A percentile compares a stretch with the other conserved stretches of the same genome.
Conservation (phyloP, 768 basidiomycete species). For the Termitomyces sp. region DNA sequence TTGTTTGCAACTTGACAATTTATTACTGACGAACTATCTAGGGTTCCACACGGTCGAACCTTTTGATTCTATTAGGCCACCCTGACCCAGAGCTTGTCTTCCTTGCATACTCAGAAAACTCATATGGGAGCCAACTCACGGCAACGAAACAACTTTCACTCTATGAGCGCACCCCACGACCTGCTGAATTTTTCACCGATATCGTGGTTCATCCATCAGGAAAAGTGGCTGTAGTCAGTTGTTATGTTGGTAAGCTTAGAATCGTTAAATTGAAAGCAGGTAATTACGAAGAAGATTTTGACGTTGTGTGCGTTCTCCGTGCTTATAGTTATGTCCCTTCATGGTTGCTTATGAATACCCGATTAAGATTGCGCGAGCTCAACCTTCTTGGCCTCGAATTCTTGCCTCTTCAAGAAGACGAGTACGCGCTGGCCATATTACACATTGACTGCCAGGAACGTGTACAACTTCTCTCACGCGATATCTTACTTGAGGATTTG, state of each 20-base stretch:
- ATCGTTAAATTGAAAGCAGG: slow-evolving; percentile 55
- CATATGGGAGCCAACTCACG: slow-evolving; percentile 28
- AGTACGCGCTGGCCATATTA: slow-evolving; percentile 59
- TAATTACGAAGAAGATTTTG: slow-evolving; percentile 49
- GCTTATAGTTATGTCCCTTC: not conserved
- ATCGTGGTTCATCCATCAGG: slow-evolving; percentile 64
- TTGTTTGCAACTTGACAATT: slow-evolving; percentile 4
- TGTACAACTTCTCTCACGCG: slow-evolving; percentile 60
- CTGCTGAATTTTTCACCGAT: slow-evolving; percentile 69
- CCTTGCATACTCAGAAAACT: slow-evolving; percentile 43
- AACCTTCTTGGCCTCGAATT: slow-evolving; percentile 68
- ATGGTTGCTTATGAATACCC: not conserved
- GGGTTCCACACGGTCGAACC: slow-evolving; percentile 38
- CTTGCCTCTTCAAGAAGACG: slow-evolving; percentile 38
- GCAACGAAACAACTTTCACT: slow-evolving; percentile 45
- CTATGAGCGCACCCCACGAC: slow-evolving; percentile 50
- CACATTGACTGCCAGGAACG: slow-evolving; percentile 58
- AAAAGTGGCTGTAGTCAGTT: slow-evolving; percentile 53
- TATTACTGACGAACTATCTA: slow-evolving; percentile 11
- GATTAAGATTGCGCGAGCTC: slow-evolving; percentile 53
- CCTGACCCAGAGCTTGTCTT: slow-evolving; percentile 71
- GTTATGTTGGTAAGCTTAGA: slow-evolving; percentile 68
- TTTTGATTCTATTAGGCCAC: slow-evolving; percentile 70
- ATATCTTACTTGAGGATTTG: slow-evolving; percentile 40
- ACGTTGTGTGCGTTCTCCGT: slow-evolving; percentile 49